Percentiles rank a stretch among this genome's conserved stretches.
Evolutionary conservation across 208 protist genomes (phyloP).

Genomic region (Acanthamoeba triangularis): DNA sequence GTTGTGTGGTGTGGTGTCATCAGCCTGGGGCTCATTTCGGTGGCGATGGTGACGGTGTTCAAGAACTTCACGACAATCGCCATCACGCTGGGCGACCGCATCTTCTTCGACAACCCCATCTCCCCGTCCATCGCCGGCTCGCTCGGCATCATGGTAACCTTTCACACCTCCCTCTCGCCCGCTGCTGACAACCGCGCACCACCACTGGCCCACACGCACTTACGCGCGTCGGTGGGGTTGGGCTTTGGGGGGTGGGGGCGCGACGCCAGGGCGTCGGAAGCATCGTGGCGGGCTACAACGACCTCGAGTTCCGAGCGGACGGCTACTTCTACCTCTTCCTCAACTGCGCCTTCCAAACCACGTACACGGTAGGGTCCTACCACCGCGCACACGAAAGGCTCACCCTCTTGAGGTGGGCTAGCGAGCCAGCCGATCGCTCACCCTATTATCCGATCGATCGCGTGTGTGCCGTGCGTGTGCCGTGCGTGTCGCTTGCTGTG

Average conservation of each 20-base stretch:
- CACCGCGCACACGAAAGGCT: neutral
- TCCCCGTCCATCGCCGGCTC: neutral
- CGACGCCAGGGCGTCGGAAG: neutral
- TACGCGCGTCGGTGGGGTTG: neutral
- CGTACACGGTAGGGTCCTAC: slow-evolving; percentile 35
- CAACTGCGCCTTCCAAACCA: slow-evolving; percentile 48
- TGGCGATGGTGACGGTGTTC: slow-evolving; percentile 67
- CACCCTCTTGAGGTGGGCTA: neutral
- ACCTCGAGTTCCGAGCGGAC: slow-evolving; percentile 50
- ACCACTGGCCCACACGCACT: neutral
- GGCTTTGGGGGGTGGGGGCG: neutral
- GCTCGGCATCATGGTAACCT: slow-evolving; percentile 56
- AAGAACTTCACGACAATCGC: slow-evolving; percentile 71
- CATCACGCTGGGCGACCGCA: slow-evolving; percentile 55
- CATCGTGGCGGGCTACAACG: slow-evolving; percentile 59
- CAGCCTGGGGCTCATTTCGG: slow-evolving; percentile 4
- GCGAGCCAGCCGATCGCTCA: neutral
- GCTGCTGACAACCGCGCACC: too few species aligned
- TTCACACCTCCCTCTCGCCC: too few species aligned
- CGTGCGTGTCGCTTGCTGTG: too few species aligned
- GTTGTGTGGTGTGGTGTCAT: neutral
- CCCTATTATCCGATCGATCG: too few species aligned
- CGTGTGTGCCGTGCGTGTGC: too few species aligned
- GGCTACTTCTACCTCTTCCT: slow-evolving; percentile 22
- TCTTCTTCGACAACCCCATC: slow-evolving; percentile 65